These are phyloP conservation scores for Phytophthora pinifolia DNA, from an alignment of 352 stramenopile genomes.

Conservation along the genomic window DNA sequence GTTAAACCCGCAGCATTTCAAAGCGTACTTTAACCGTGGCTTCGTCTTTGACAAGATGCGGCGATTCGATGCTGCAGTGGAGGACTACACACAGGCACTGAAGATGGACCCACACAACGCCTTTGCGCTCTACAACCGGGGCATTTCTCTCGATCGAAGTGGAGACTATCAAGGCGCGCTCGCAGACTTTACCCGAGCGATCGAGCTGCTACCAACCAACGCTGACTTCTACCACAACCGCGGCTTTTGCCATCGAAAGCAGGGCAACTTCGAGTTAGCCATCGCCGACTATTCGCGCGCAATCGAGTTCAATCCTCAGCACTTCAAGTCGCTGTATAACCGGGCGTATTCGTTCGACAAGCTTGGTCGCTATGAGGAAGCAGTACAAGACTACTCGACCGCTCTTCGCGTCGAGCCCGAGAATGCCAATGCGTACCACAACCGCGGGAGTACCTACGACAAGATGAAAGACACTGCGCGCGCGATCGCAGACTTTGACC, in stretches of 20 bases:
- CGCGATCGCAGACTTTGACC: slow-evolving; percentile 73
- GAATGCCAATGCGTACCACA: slow-evolving; percentile 85
- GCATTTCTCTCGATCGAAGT: slow-evolving; percentile 82
- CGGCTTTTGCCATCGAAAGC: slow-evolving; percentile 82
- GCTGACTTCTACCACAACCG: slow-evolving; percentile 87
- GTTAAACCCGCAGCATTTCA: slow-evolving; percentile 83
- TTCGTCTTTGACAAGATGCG: slow-evolving; percentile 87
- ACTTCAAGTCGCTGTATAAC: slow-evolving; percentile 92
- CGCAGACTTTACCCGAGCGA: slow-evolving; percentile 76
- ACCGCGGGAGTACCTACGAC: slow-evolving; percentile 79
- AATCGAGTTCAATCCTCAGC: slow-evolving; percentile 60
- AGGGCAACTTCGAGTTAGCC: slow-evolving; percentile 74
- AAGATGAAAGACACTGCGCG: slow-evolving; percentile 63
- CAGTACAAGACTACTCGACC: slow-evolving; percentile 75
- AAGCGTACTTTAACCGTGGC: slow-evolving; percentile 87
- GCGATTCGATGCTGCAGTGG: slow-evolving; percentile 72
- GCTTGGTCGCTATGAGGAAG: slow-evolving; percentile 60
- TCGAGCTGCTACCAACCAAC: slow-evolving; percentile 72
- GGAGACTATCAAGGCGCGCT: slow-evolving; percentile 85
- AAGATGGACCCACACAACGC: slow-evolving; percentile 68
- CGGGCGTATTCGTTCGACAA: slow-evolving; percentile 88
- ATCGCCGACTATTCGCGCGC: slow-evolving; percentile 80
- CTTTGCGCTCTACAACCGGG: slow-evolving; percentile 83
- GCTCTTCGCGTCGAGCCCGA: slow-evolving; percentile 63
- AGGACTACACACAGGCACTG: slow-evolving; percentile 76